Percentiles rank a stretch among this genome's conserved stretches.
Conservation (phyloP, 169 alveolate species). For the Cryptosporidium parvum region DNA sequence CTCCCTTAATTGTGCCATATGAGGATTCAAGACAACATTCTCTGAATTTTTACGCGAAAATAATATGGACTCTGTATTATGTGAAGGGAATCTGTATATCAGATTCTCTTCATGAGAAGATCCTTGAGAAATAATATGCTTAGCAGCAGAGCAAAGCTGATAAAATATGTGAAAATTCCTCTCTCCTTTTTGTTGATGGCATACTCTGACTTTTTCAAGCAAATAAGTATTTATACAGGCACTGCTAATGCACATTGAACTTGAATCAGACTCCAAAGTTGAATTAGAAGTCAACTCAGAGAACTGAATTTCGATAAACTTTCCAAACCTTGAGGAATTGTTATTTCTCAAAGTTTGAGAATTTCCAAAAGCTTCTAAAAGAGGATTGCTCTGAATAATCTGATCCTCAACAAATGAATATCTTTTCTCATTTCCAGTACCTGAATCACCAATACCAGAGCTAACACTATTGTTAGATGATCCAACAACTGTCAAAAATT, state of each 20-base stretch:
- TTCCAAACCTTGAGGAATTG: slow-evolving; percentile 97
- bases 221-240: slow-evolving; percentile 96
- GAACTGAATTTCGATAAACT: slow-evolving; percentile 96
- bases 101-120: background rate
- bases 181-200: slow-evolving; percentile 94
- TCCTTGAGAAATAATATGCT: background rate
- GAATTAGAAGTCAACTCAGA: slow-evolving; percentile 79
- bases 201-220: slow-evolving; percentile 97
- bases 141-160: slow-evolving; percentile 92
- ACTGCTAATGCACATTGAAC: slow-evolving; percentile 76
- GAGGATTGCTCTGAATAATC: slow-evolving; percentile 97
- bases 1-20: slow-evolving; percentile 17
- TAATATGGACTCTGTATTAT: slow-evolving; percentile 15
- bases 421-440: background rate
- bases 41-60: background rate
- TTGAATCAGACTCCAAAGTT: background rate
- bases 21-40: background rate
- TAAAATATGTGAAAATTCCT: slow-evolving; percentile 97
- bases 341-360: slow-evolving; percentile 96
- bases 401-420: slow-evolving; percentile 85
- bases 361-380: slow-evolving; percentile 99
- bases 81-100: slow-evolving; percentile 49
- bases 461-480: background rate
- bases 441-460: background rate
- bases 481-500: slow-evolving; percentile 88